Evolutionary conservation across 331 rosid genomes (phyloP), one percentile per base, ranked within the genome.

Genomic region (Dryas integrifolia): DNA sequence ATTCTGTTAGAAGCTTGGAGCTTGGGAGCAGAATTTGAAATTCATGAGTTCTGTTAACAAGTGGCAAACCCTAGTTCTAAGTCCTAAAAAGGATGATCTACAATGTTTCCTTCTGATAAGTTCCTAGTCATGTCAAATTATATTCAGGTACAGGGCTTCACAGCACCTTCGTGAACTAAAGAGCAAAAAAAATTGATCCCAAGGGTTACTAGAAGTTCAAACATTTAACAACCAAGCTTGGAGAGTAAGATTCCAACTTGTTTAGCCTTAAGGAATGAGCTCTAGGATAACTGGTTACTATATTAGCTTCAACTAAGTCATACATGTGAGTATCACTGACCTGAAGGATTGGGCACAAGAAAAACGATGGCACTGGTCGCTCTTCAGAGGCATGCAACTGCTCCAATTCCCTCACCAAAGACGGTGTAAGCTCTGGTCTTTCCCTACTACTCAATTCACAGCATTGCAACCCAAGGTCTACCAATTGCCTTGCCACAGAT

Each of bases 321-420:
- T 66, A 14, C 4, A 15, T 16, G 49, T 44, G 63, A 70, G 69
- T 38, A 67, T 48, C 41, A 66, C 76, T 83, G 49, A 88, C 98
- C 90, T 87, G 92, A 80, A 85, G 90, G 71, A 92, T 90, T 69
- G 98, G 98, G 83, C 98, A 92, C 82, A 88, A 64, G 86, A 88
- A 90, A 79, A 84, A 92, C 14, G 96, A 67, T 73, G 98, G 98
- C 60, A 88, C 86, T 0, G 88, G 85, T 49, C 90, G 85, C 78
- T 92, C 97, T 78, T 88, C 93, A 1, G 90, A 80, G 73, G 56
- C 82, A 72, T 86, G 89, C 68, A 92, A 66, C 79, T 87, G 92
- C 80, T 89, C 83, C 78, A 92, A 72, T 74, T 90, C 98, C 64
- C 96, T 88, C 76, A 88, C 97, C 18, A 88, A 69, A 59, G 94